phyloP scores from a whole-genome alignment of 176 grass and related monocot species.

The Cymbopogon citratus region DNA sequence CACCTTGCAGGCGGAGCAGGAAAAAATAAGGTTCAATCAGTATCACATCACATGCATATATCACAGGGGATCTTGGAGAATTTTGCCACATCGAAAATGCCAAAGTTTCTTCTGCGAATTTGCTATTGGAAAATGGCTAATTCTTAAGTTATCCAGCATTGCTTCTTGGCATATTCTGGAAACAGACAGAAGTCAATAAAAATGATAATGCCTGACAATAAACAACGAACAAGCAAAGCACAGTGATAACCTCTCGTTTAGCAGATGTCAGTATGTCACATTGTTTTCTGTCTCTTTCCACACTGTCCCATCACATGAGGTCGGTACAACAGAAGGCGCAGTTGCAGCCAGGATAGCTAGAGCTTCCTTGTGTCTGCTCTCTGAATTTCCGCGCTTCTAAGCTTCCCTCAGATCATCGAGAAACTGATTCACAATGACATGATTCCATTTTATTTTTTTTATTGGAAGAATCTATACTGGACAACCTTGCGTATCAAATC shows the following conservation, averaged over 20 bases:
- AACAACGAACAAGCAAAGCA: conserved; percentile 14
- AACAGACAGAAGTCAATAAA: conserved; percentile 11
- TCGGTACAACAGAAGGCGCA: conserved; percentile 41
- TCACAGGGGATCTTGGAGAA: conserved; percentile 81
- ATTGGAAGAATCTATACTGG: conserved; percentile 30
- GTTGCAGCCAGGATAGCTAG: conserved; percentile 83
- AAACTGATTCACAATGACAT: conserved; percentile 83
- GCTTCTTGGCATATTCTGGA: conserved; percentile 34
- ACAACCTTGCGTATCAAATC: too few relatives aligned
- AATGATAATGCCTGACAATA: background rate
- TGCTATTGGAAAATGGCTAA: conserved; percentile 35
- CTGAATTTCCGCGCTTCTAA: conserved; percentile 82
- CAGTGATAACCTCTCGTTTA: conserved; percentile 55
- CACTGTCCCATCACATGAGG: conserved; percentile 30
- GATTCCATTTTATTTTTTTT: conserved; percentile 72
- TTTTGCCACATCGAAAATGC: conserved; percentile 74
- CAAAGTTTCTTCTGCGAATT: conserved; percentile 59
- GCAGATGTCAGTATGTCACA: conserved; percentile 26
- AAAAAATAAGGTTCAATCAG: conserved; percentile 76
- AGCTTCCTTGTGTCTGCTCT: conserved; percentile 82
- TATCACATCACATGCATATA: conserved; percentile 75
- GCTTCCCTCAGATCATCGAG: conserved; percentile 89
- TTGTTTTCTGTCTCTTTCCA: conserved; percentile 68
- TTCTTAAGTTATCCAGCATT: conserved; percentile 43
- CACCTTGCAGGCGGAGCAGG: conserved; percentile 88